Evolutionary conservation across 2,329 filamentous ascomycete genomes (phyloP), one percentile per base, ranked within the genome.

Genomic region (Daldinia sp.): DNA sequence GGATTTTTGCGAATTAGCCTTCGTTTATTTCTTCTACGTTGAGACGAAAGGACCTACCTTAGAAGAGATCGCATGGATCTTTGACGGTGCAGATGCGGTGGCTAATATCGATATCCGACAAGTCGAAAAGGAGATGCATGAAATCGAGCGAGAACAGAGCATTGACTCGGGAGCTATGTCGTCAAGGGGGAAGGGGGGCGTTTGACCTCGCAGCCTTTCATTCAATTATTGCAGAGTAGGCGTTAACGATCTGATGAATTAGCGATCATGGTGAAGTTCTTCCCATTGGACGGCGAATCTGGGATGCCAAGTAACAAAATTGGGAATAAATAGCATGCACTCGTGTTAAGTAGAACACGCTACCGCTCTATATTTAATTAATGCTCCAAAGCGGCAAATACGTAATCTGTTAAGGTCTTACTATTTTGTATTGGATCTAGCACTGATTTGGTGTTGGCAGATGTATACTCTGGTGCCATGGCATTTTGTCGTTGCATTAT

Each of bases 11-110:
- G 85, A 89, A 75, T 77, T 89, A 45, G 64, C 85, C 47, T 88
- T 89, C 68, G 86, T 90, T 32, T 88, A 83, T 76, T 87, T 87
- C 79, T 83, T 89, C 74, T 89, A 88, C 73, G 83, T 89, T 58
- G 89, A 92, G 78, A 92, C 89, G 15, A 87, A 86, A 71, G 88
- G 89, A 3, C 87, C 87, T 0, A 91, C 88, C 1, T 85, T 92
- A 0, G 89, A 91, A 73, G 87, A 90, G 73, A 83, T 90, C 64
- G 86, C 88, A 47, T 84, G 85, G 70, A 90, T 91, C 73, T 91
- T 92, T 70, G 89, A 91, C 69, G 89, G 87, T 35, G 83, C 87
- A 25, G 79, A 84, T 30, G 85, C 84, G 17, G 81, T 85, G 10
- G 83, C 81, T 5, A 80, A 84, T 66, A 79, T 87, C 63, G 81